A percentile compares a stretch with the other conserved stretches of the same genome.
Evolutionary conservation across 2,329 filamentous ascomycete species (phyloP).

Genomic region (Aspergillus neotritici): DNA sequence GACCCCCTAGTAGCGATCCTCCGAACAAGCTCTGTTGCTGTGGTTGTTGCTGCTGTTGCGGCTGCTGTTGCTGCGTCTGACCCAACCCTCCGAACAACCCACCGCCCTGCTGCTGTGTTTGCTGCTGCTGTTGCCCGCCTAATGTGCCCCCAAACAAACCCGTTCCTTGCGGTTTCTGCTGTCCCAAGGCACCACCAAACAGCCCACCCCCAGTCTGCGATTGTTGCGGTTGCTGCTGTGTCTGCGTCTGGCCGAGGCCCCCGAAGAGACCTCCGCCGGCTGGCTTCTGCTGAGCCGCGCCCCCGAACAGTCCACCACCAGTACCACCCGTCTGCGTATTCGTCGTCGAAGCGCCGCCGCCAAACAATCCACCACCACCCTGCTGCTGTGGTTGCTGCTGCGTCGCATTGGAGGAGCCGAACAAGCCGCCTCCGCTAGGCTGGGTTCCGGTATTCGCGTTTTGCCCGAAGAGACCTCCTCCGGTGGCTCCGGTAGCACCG

Average conservation of each 20-base stretch:
- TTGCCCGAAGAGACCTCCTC: constrained; percentile 32
- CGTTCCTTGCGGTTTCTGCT: constrained; percentile 22
- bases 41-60: constrained; percentile 40
- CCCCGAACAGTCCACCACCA: constrained; percentile 36
- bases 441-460: constrained; percentile 12
- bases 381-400: constrained; percentile 22
- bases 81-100: constrained; percentile 39
- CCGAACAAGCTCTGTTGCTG: constrained; percentile 24
- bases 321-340: constrained; percentile 16
- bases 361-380: constrained; percentile 22
- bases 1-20: constrained; percentile 22
- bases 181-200: constrained; percentile 21
- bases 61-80: constrained; percentile 13
- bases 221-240: constrained; percentile 17
- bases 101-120: constrained; percentile 30
- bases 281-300: constrained; percentile 23
- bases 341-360: constrained; percentile 17
- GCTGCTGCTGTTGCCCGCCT: constrained; percentile 21
- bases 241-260: constrained; percentile 20
- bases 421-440: constrained; percentile 6
- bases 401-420: constrained; percentile 12
- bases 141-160: constrained; percentile 23
- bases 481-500: constrained; percentile 9
- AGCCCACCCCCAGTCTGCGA: constrained; percentile 15
- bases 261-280: constrained; percentile 21